Evolutionary conservation across 805 yeast species (phyloP), one percentile per base, ranked within the genome.

Genomic region (Ogataea neopini): DNA sequence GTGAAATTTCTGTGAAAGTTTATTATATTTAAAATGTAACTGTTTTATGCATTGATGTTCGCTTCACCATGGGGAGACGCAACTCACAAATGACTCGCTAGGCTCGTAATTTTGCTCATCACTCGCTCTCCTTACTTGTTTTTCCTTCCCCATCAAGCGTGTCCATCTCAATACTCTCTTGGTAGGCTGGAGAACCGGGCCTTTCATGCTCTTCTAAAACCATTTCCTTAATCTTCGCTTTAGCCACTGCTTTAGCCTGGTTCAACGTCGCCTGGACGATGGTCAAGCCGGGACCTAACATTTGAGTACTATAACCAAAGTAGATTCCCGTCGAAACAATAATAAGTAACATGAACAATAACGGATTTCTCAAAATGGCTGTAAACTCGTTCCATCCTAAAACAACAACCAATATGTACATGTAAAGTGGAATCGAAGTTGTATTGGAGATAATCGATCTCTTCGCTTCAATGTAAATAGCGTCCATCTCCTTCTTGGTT

Each of bases 371-470:
- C 37, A 94, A 61, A 14, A 94, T 80, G 8, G 94, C 85, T 86
- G 90, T 79, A 56, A 94, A 84, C 72, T 94, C 97, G 66, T 91
- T 91, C 97, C 97, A 94, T 8, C 99, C 99, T 18, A 94, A 72
- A 3, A 87, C 81, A 2, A 86, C 65, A 19, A 94, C 70, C 11
- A 92, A 61, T 9, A 81, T 69, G 68, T 88, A 90, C 48, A 94
- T 80, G 72, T 85, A 94, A 54, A 82, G 72, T 3, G 99, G 99
- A 48, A 94, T 85, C 49, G 84, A 83, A 0, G 96, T 81, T 10
- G 82, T 78, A 40, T 85, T 83, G 52, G 83, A 85, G 40, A 90
- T 77, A 44, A 88, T 82, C 2, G 96, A 86, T 54, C 97, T 80
- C 66, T 88, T 91, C 15, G 97, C 90, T 60, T 91, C 97, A 40